A percentile compares a stretch with the other conserved stretches of the same genome.
Evolutionary conservation across 768 basidiomycete genomes (phyloP).

Genomic region (Boletus fagicola): DNA sequence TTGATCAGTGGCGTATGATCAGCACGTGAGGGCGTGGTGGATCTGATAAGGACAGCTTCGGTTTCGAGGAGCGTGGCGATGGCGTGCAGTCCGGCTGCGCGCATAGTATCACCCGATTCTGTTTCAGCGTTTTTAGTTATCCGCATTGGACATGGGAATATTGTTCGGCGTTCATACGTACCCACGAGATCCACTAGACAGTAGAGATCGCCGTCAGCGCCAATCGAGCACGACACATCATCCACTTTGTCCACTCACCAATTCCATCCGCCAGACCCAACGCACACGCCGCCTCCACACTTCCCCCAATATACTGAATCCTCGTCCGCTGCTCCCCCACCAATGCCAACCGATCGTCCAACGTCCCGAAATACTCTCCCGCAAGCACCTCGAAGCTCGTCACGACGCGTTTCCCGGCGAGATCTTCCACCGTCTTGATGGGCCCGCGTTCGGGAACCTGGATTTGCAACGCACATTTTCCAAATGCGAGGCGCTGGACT

Average conservation of each 20-base stretch:
- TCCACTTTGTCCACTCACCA: slow-evolving; percentile 46
- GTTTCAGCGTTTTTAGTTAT: background rate
- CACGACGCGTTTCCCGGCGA: slow-evolving; percentile 90
- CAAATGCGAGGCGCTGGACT: slow-evolving; percentile 82
- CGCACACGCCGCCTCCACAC: slow-evolving; percentile 97
- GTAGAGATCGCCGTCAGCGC: background rate
- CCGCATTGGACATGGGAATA: background rate
- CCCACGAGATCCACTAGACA: slow-evolving; percentile 77
- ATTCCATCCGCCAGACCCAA: slow-evolving; percentile 97
- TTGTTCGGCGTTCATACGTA: slow-evolving; percentile 55
- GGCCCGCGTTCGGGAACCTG: slow-evolving; percentile 82
- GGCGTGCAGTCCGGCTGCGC: slow-evolving; percentile 91
- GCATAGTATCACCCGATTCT: slow-evolving; percentile 99
- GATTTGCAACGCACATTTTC: slow-evolving; percentile 85
- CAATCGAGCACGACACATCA: background rate
- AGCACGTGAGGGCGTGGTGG: slow-evolving; percentile 59
- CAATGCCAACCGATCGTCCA: slow-evolving; percentile 59
- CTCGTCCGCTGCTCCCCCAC: slow-evolving; percentile 60
- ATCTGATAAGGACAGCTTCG: slow-evolving; percentile 93
- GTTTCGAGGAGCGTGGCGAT: slow-evolving; percentile 85
- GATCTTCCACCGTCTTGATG: slow-evolving; percentile 69
- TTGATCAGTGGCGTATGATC: slow-evolving; percentile 66
- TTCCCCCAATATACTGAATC: slow-evolving; percentile 96
- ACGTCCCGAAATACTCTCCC: slow-evolving; percentile 65
- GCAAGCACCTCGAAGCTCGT: slow-evolving; percentile 94